Conservation (phyloP, 495 filamentous ascomycete species). For the Clavariopsis aquatica region DNA sequence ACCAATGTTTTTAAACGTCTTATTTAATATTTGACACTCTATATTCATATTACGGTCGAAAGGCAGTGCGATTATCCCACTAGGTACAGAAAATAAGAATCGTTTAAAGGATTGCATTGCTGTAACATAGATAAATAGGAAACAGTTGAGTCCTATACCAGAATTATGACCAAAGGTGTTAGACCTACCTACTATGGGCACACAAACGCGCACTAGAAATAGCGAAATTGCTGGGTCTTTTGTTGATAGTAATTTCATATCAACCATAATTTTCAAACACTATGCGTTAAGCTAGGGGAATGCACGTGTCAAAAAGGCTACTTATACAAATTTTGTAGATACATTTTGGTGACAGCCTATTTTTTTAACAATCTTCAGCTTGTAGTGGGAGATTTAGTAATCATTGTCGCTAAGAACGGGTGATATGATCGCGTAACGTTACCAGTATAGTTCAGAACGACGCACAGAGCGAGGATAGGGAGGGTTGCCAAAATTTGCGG, state of each 20-base stretch:
- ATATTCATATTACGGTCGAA: conserved; percentile 13
- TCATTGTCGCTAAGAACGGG: too few relatives aligned
- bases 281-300: background rate
- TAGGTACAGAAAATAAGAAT: conserved; percentile 61
- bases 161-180: conserved; percentile 69
- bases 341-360: too few relatives aligned
- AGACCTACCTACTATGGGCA: too few relatives aligned
- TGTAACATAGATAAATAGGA: conserved; percentile 59
- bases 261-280: background rate
- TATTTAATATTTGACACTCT: conserved; percentile 64
- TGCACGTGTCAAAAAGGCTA: conserved; percentile 7
- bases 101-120: conserved; percentile 54
- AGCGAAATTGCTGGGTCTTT: conserved; percentile 54
- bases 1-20: conserved; percentile 60
- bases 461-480: too few relatives aligned
- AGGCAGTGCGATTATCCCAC: conserved; percentile 54
- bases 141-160: conserved; percentile 64
- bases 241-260: background rate
- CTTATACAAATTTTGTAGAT: too few relatives aligned
- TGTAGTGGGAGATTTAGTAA: too few relatives aligned
- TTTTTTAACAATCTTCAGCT: too few relatives aligned
- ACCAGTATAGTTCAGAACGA: too few relatives aligned
- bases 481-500: too few relatives aligned
- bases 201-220: too few relatives aligned
- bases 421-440: too few relatives aligned